A percentile compares a stretch with the other conserved stretches of the same genome.
phyloP scores from a whole-genome alignment of 306 rosid genomes.

The Corylus heterophylla region DNA sequence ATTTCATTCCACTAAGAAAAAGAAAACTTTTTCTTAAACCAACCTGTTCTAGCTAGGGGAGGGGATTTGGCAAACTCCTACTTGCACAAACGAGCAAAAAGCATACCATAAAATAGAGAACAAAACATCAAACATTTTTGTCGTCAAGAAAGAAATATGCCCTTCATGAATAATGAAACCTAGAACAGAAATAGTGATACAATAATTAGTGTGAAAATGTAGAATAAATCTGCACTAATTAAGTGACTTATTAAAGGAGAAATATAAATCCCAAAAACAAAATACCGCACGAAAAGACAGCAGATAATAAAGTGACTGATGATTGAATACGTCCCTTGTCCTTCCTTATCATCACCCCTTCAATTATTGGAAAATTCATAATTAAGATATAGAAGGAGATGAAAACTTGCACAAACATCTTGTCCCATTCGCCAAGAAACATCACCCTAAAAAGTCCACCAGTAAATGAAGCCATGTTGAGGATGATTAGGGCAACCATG shows the following conservation, averaged over 20 bases:
- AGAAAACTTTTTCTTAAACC: too few species aligned
- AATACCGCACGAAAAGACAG: slow-evolving; percentile 18
- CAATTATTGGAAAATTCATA: slow-evolving; percentile 26
- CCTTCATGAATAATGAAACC: too few species aligned
- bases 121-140: too few species aligned
- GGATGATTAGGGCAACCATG: slow-evolving; percentile 39
- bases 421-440: slow-evolving; percentile 32
- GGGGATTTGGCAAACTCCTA: too few species aligned
- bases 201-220: too few species aligned
- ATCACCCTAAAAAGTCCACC: slow-evolving; percentile 44
- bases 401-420: slow-evolving; percentile 35
- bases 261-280: slow-evolving; percentile 14
- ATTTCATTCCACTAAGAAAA: too few species aligned
- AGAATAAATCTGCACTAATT: too few species aligned
- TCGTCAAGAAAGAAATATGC: too few species aligned
- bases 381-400: slow-evolving; percentile 27
- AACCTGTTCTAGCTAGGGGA: too few species aligned
- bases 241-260: not conserved
- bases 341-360: slow-evolving; percentile 35
- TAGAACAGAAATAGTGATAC: too few species aligned
- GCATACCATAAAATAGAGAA: too few species aligned
- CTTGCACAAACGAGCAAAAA: too few species aligned
- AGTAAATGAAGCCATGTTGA: slow-evolving; percentile 44
- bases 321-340: slow-evolving; percentile 37
- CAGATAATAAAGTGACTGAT: slow-evolving; percentile 21